These are phyloP conservation scores for Penicillium sp. DNA, from an alignment of 2,329 filamentous ascomycete species.

Conservation along the genomic window DNA sequence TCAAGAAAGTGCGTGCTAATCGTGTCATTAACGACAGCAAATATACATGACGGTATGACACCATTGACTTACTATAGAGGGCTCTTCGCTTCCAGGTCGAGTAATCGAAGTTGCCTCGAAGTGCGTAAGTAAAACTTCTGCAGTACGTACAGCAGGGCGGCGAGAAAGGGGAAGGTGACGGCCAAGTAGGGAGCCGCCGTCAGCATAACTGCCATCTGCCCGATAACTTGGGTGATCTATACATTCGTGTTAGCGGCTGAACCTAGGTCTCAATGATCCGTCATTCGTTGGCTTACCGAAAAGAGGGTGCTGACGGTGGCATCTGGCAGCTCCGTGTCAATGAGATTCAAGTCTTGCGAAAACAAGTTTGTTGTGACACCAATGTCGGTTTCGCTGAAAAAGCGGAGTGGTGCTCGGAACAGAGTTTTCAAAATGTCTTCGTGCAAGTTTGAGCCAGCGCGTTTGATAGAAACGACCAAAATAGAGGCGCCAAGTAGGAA, in stretches of 20 bases:
- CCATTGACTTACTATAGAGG: background rate
- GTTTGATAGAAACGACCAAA: constrained; percentile 22
- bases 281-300: too few species aligned
- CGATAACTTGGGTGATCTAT: constrained; percentile 22
- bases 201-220: constrained; percentile 26
- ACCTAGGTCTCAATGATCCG: too few species aligned
- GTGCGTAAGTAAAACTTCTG: constrained; percentile 6
- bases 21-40: too few species aligned
- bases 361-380: constrained; percentile 52
- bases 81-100: constrained; percentile 5
- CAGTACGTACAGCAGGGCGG: background rate
- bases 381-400: constrained; percentile 48
- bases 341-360: constrained; percentile 51
- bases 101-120: constrained; percentile 1
- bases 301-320: background rate
- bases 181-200: constrained; percentile 30
- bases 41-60: too few species aligned
- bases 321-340: constrained; percentile 44
- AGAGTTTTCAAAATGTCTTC: constrained; percentile 20
- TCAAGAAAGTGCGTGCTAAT: constrained; percentile 2
- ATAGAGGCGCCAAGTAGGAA: constrained; percentile 19
- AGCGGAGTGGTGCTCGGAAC: constrained; percentile 41
- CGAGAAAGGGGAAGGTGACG: constrained; percentile 12
- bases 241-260: constrained; percentile 13
- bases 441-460: constrained; percentile 27